phyloP scores from a whole-genome alignment of 805 yeast species.

The Suhomyces kilbournensis region DNA sequence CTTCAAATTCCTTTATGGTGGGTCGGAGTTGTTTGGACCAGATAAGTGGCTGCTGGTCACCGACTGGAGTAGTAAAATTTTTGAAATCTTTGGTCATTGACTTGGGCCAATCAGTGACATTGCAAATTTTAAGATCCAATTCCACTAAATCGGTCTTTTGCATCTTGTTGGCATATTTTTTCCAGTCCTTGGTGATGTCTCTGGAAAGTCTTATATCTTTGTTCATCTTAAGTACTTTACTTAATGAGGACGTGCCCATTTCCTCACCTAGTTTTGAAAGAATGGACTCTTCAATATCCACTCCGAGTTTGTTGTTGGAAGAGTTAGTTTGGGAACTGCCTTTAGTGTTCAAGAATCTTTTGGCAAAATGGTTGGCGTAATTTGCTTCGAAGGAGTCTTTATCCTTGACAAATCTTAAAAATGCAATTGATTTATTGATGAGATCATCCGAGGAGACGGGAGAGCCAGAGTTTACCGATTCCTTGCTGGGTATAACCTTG shows the following conservation, averaged over 20 bases:
- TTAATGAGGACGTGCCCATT: slow-evolving; percentile 74
- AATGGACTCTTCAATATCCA: slow-evolving; percentile 67
- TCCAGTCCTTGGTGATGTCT: slow-evolving; percentile 41
- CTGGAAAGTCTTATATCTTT: slow-evolving; percentile 61
- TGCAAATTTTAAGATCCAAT: slow-evolving; percentile 42
- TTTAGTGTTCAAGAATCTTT: slow-evolving; percentile 53
- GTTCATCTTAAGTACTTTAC: slow-evolving; percentile 83
- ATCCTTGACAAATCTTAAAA: slow-evolving; percentile 70
- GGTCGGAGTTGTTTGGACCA: slow-evolving; percentile 41
- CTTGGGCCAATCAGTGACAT: slow-evolving; percentile 45
- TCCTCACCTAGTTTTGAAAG: slow-evolving; percentile 69
- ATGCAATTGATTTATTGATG: slow-evolving; percentile 53
- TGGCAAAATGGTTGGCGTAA: slow-evolving; percentile 83
- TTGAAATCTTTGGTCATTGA: slow-evolving; percentile 45
- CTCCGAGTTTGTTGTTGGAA: slow-evolving; percentile 38
- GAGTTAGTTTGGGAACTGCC: slow-evolving; percentile 13
- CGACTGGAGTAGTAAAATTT: slow-evolving; percentile 18
- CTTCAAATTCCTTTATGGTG: slow-evolving; percentile 38
- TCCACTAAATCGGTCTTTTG: slow-evolving; percentile 21
- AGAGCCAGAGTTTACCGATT: slow-evolving; percentile 8
- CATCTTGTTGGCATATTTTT: slow-evolving; percentile 12
- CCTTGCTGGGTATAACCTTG: slow-evolving; percentile 17
- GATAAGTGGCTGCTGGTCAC: slow-evolving; percentile 20
- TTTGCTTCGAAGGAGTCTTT: slow-evolving; percentile 84
- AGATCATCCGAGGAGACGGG: slow-evolving; percentile 30